Evolutionary conservation across 2,329 filamentous ascomycete genomes (phyloP).

Genomic region (Penicillium sp.): DNA sequence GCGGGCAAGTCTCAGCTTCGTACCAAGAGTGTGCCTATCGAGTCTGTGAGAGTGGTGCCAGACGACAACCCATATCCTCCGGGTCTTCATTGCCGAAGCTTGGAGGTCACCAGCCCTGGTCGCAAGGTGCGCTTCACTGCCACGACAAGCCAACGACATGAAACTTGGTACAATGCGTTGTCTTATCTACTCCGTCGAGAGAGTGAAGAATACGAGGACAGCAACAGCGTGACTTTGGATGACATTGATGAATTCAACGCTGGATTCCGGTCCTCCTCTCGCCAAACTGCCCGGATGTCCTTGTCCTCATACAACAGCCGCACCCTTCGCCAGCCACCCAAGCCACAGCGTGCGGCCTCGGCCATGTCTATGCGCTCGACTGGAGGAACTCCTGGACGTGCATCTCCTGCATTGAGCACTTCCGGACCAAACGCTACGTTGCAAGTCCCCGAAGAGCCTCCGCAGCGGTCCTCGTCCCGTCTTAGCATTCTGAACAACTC

Average conservation of each 20-base stretch:
- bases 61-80: slow-evolving; percentile 96
- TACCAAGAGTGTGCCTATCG: slow-evolving; percentile 89
- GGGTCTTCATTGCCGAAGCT: slow-evolving; percentile 89
- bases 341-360: slow-evolving; percentile 44
- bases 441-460: slow-evolving; percentile 38
- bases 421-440: slow-evolving; percentile 37
- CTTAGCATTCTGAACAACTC: slow-evolving; percentile 51
- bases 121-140: slow-evolving; percentile 92
- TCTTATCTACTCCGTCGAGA: slow-evolving; percentile 87
- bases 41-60: slow-evolving; percentile 85
- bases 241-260: slow-evolving; percentile 83
- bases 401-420: slow-evolving; percentile 39
- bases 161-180: slow-evolving; percentile 97
- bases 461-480: slow-evolving; percentile 50
- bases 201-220: slow-evolving; percentile 59
- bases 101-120: slow-evolving; percentile 86
- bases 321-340: slow-evolving; percentile 67
- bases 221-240: slow-evolving; percentile 60
- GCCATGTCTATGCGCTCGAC: slow-evolving; percentile 42
- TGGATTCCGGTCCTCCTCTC: slow-evolving; percentile 55
- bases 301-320: slow-evolving; percentile 80
- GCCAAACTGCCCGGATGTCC: slow-evolving; percentile 61
- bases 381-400: slow-evolving; percentile 38
- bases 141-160: slow-evolving; percentile 87
- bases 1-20: slow-evolving; percentile 76